Evolutionary conservation across 164 flowering plant genomes (phyloP).

Genomic region (Paratinospora sagittata): DNA sequence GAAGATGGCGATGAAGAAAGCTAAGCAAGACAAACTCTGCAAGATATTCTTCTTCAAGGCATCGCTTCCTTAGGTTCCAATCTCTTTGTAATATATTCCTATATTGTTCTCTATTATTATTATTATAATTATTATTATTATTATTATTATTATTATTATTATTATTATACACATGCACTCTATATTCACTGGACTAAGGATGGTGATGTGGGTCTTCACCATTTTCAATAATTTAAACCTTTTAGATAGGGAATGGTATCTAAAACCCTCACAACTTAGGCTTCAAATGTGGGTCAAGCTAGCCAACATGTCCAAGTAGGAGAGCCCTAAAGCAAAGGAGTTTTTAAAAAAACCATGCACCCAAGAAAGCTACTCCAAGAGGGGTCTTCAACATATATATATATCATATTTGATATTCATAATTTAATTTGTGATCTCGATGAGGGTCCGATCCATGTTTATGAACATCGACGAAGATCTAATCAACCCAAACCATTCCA

Average conservation of each 20-base stretch:
- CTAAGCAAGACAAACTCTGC: constrained; percentile 9
- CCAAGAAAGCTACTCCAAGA: background rate
- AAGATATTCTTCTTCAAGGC: constrained; percentile 41
- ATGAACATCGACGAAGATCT: too few relatives aligned
- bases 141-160: too few relatives aligned
- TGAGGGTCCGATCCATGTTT: too few relatives aligned
- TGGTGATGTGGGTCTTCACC: constrained; percentile 9
- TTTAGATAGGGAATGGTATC: constrained; percentile 25
- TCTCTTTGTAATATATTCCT: constrained; percentile 30
- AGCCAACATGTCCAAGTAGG: constrained; percentile 7
- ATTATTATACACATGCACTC: too few relatives aligned
- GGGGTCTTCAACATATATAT: background rate
- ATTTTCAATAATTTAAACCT: constrained; percentile 12
- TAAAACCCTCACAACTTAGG: constrained; percentile 13
- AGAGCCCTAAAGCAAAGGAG: background rate
- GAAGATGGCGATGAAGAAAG: background rate
- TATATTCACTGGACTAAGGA: constrained; percentile 16
- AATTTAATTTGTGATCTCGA: too few relatives aligned
- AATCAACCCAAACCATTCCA: too few relatives aligned
- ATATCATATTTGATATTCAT: too few relatives aligned
- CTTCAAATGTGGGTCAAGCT: constrained; percentile 23
- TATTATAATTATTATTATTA: too few relatives aligned
- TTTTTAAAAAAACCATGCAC: background rate
- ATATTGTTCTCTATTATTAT: too few relatives aligned
- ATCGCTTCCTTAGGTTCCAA: constrained; percentile 32